Base-by-base conservation (phyloP, 768 basidiomycete species). In the Mycena leptocephala region DNA sequence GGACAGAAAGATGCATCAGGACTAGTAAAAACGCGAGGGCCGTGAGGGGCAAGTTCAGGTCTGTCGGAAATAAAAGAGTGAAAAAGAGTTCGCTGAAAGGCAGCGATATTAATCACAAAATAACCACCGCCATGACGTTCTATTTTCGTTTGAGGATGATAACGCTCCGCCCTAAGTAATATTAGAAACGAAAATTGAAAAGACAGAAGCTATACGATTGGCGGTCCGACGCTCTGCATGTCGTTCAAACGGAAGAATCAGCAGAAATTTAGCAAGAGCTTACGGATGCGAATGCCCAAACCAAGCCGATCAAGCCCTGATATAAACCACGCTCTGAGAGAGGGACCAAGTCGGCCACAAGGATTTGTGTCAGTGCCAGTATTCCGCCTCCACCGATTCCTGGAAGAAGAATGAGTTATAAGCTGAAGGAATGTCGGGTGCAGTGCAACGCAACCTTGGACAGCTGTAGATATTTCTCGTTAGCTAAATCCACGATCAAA, bases 311-410 rank as follows among this genome's bases (percentile, higher is more conserved):
- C 8, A 87, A 58, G 20, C 83, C 83, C 0, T 81, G 73, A 55
- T 84, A 87, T 9, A 78, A 46, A 5, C 88, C 88, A 9, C 88
- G 85, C 65, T 88, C 85, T 20, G 82, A 77, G 9, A 89, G 82
- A 20, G 88, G 82, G 9, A 88, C 85, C 2, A 89, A 78, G 77
- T 89, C 88, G 28, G 85, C 82, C 1, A 87, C 74, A 59, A 89
- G 79, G 65, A 88, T 86, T 48, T 86, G 83, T 8, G 84, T 80
- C 41, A 85, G 78, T 8, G 83, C 76, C 7, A 83, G 62, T 24
- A 86, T 84, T 4, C 85, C 84, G 7, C 86, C 86, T 7, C 83
- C 82, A 1, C 85, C 85, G 46, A 85, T 67, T 41, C 85, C 85
- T 79, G 20, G 18, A 18, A 20, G 43, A 20, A 46, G 16, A 18